Percentiles rank a stretch among this genome's conserved stretches.
Evolutionary conservation across 352 stramenopile species (phyloP).

Genomic region (Phytophthora foliorum): DNA sequence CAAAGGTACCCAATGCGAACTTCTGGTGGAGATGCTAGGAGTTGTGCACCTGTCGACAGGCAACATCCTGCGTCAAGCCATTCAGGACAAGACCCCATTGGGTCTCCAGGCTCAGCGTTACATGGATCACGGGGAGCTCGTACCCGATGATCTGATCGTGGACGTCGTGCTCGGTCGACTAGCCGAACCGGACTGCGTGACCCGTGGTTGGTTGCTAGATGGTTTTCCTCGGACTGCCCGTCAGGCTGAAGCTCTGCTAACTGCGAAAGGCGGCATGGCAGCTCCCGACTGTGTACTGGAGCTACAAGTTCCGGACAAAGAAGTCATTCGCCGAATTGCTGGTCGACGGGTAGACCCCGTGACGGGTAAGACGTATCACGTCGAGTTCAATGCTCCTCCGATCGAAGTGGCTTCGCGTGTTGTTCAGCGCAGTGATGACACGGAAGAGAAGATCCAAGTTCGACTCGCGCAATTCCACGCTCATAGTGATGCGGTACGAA

Average conservation of each 20-base stretch:
- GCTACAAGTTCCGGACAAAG: conserved; percentile 94
- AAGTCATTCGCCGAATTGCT: conserved; percentile 96
- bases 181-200: conserved; percentile 83
- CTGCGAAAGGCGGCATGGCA: conserved; percentile 62
- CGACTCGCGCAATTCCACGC: conserved; percentile 88
- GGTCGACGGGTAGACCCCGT: conserved; percentile 95
- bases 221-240: conserved; percentile 92
- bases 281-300: conserved; percentile 90
- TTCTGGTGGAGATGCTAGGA: conserved; percentile 87
- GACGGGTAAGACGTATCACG: conserved; percentile 96
- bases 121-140: conserved; percentile 90
- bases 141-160: conserved; percentile 94
- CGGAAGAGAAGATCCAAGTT: conserved; percentile 92
- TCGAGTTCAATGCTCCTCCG: conserved; percentile 95
- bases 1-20: conserved; percentile 96
- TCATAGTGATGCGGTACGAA: conserved; percentile 62
- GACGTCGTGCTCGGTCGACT: conserved; percentile 80
- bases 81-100: conserved; percentile 65
- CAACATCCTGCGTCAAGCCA: conserved; percentile 93
- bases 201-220: conserved; percentile 93
- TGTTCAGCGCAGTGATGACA: conserved; percentile 93
- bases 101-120: conserved; percentile 87
- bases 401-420: conserved; percentile 62
- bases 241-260: conserved; percentile 86
- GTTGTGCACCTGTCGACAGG: conserved; percentile 94